A percentile compares a stretch with the other conserved stretches of the same genome.
phyloP scores from a whole-genome alignment of 306 rosid species.

The Styphnolobium japonicum region DNA sequence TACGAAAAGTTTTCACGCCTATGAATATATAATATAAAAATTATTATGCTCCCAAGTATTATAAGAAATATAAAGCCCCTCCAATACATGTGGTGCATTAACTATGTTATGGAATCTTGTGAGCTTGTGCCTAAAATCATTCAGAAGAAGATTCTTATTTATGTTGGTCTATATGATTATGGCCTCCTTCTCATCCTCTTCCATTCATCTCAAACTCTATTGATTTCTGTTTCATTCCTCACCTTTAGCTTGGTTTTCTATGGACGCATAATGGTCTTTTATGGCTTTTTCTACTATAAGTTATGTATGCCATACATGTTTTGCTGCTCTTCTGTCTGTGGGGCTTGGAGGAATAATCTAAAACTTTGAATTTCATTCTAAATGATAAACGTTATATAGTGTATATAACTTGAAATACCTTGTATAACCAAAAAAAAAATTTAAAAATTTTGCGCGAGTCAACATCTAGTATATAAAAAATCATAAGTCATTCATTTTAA shows the following conservation, averaged over 20 bases:
- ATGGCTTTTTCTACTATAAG: too few relatives aligned
- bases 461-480: too few relatives aligned
- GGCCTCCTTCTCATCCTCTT: neutral
- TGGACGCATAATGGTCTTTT: neutral
- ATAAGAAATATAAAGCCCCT: neutral
- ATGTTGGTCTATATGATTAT: neutral
- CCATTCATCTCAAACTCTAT: neutral
- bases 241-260: neutral
- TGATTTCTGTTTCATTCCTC: neutral
- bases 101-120: neutral
- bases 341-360: too few relatives aligned
- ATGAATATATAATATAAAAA: neutral
- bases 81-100: neutral
- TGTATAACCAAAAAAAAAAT: too few relatives aligned
- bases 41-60: neutral
- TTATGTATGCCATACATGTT: too few relatives aligned
- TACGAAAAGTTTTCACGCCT: neutral
- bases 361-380: too few relatives aligned
- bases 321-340: too few relatives aligned
- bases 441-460: too few relatives aligned
- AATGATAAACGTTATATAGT: too few relatives aligned
- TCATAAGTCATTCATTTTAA: too few relatives aligned
- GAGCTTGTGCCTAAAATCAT: neutral
- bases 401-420: too few relatives aligned
- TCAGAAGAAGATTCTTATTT: neutral